A percentile compares a stretch with the other conserved stretches of the same genome.
Conservation (phyloP, 768 basidiomycete genomes). For the Podaxis rugospora region DNA sequence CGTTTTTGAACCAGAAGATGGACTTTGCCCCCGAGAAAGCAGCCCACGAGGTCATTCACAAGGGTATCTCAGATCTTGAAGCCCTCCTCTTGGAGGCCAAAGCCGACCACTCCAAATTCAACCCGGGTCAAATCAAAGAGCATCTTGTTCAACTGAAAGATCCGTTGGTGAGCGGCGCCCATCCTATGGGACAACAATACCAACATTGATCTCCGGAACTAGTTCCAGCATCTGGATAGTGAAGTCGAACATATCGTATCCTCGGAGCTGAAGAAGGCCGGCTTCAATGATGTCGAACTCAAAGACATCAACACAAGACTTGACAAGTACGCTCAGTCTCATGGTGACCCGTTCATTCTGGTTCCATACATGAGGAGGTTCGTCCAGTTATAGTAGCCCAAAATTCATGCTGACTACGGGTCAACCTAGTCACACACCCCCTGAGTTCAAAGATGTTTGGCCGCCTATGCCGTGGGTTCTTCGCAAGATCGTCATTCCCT, state of each 20-base stretch:
- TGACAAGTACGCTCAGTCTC: neutral
- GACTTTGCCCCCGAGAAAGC: constrained; percentile 5
- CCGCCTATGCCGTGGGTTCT: constrained; percentile 11
- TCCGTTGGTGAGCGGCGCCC: neutral
- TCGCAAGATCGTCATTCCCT: constrained; percentile 7
- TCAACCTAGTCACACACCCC: neutral
- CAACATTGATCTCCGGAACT: neutral
- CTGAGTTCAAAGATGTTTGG: constrained; percentile 7
- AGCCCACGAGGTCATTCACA: constrained; percentile 4
- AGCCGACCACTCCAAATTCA: constrained; percentile 2
- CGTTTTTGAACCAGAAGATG: constrained; percentile 9
- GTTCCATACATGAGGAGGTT: constrained; percentile 9
- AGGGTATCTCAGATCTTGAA: neutral
- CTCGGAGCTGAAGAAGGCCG: neutral
- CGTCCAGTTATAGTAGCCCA: neutral
- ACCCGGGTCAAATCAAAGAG: neutral
- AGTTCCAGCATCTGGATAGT: constrained; percentile 4
- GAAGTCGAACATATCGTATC: constrained; percentile 9
- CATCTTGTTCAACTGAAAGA: constrained; percentile 1
- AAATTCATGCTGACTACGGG: neutral
- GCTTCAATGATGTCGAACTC: constrained; percentile 4
- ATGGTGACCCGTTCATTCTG: constrained; percentile 5
- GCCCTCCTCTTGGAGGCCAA: neutral
- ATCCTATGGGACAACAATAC: neutral
- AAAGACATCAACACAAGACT: neutral